These are phyloP conservation scores for Fusarium napiforme DNA, from an alignment of 2,329 filamentous ascomycete species.

Conservation along the genomic window DNA sequence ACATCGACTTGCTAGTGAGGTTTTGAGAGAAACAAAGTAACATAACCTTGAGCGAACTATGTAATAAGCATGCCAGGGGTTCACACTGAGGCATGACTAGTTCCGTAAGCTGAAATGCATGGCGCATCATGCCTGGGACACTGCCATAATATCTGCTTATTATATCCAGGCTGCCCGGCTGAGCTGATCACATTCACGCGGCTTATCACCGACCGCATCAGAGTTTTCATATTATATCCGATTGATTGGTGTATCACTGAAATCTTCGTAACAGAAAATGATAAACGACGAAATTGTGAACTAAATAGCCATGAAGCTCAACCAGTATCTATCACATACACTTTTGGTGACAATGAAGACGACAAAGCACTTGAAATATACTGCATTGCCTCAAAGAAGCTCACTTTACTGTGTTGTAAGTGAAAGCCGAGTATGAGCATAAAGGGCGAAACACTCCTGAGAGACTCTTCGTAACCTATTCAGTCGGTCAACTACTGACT, in stretches of 20 bases:
- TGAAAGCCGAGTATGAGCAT: background rate
- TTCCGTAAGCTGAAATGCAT: conserved; percentile 16
- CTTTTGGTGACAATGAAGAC: background rate
- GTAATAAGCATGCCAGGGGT: conserved; percentile 12
- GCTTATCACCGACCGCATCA: background rate
- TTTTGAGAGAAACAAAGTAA: conserved; percentile 5
- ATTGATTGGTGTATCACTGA: background rate
- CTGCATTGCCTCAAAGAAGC: no score
- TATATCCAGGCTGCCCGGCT: conserved; percentile 7
- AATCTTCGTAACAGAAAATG: background rate
- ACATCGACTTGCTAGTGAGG: conserved; percentile 16
- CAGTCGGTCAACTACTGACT: background rate
- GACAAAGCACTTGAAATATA: background rate
- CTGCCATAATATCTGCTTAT: conserved; percentile 16
- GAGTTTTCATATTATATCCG: background rate
- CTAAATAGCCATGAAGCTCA: background rate
- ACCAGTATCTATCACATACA: background rate
- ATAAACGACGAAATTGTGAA: background rate
- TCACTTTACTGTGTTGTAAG: background rate
- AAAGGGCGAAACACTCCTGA: background rate
- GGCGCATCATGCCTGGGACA: conserved; percentile 4
- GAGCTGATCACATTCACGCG: background rate
- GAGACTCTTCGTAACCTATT: background rate
- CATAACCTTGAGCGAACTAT: conserved; percentile 9
- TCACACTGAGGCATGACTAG: background rate